Base-by-base conservation (phyloP, 2,329 filamentous ascomycete genomes). In the Scedosporium apiospermum region DNA sequence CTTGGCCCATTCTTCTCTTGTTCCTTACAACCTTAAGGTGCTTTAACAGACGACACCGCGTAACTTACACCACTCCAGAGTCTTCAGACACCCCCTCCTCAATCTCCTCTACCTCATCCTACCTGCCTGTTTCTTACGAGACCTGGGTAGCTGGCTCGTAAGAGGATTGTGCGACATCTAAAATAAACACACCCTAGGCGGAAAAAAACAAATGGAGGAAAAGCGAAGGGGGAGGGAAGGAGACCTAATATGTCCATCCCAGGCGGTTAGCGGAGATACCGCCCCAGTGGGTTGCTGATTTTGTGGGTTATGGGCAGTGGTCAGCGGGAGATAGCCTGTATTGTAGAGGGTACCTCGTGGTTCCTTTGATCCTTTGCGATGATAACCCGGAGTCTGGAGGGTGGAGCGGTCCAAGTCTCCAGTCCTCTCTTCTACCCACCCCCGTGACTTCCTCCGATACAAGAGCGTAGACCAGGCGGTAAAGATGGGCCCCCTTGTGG, bases 231-330 rank as follows among this genome's bases (percentile, higher is more conserved):
- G 5, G 21, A 18, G 30, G 27, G 27, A 5, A 5, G 5, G 27
- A 58, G 18, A 18, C 14, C 26, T 38, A 41, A 42, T 30, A 27
- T 55, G 30, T 26, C 4, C 27, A 41, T 30, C 46, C 60, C 34
- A 55, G 46, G 46, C 46, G 30, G 49, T 14, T 38, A 51, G 49
- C 55, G 34, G 55, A 58, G 55, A 34, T 41, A 41, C 55, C 55
- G 27, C 9, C 55, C 58, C n/a, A 16, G 38, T 60, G 42, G 44
- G n/a, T 51, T 14, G 21, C 51, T 30, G 44, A 26, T 51, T 41
- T 46, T 41, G 46, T 57, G 60, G 49, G 60, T 57, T 55, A 23
- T 49, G 60, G 27, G 42, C 58, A 53, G 58, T 57, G 59, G 55
- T 41, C 55, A 55, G 51, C 23, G 51, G 51, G 51, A 55, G 18